Conservation (phyloP, 306 rosid genomes). For the Canavalia ensiformis region DNA sequence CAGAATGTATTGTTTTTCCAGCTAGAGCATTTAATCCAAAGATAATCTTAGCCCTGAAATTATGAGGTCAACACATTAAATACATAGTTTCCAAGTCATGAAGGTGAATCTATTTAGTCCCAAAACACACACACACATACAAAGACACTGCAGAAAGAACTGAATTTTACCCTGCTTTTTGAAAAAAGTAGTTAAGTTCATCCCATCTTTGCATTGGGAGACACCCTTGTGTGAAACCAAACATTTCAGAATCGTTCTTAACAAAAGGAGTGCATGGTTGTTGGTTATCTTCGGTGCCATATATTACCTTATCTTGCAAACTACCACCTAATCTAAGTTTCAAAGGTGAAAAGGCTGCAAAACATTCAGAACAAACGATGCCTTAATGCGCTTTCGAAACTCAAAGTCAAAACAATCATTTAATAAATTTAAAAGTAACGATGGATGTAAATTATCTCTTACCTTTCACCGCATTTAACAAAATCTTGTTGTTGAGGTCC, state of each 20-base stretch:
- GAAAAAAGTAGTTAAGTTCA: slow-evolving; percentile 73
- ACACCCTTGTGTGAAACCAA: slow-evolving; percentile 87
- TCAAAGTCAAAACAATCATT: not conserved
- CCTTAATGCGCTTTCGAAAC: slow-evolving; percentile 39
- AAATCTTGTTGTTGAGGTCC: slow-evolving; percentile 76
- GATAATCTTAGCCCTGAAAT: slow-evolving; percentile 80
- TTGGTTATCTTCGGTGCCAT: slow-evolving; percentile 70
- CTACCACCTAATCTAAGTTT: slow-evolving; percentile 92
- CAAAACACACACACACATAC: not conserved
- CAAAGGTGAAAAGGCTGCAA: slow-evolving; percentile 88
- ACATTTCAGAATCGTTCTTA: slow-evolving; percentile 60
- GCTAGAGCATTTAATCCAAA: slow-evolving; percentile 90
- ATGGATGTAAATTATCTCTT: slow-evolving; percentile 29
- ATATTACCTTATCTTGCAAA: slow-evolving; percentile 82
- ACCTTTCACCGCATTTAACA: slow-evolving; percentile 91
- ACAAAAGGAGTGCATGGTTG: slow-evolving; percentile 72
- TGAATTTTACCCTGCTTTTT: slow-evolving; percentile 74
- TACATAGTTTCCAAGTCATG: slow-evolving; percentile 15
- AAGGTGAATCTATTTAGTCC: not conserved
- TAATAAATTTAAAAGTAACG: not conserved
- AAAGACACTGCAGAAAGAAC: not conserved
- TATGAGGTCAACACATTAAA: slow-evolving; percentile 9
- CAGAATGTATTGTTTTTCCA: slow-evolving; percentile 62
- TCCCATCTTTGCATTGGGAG: slow-evolving; percentile 93
- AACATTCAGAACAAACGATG: slow-evolving; percentile 29